These are phyloP conservation scores for Fusarium sp. DNA, from an alignment of 2,329 filamentous ascomycete species.

Conservation along the genomic window DNA sequence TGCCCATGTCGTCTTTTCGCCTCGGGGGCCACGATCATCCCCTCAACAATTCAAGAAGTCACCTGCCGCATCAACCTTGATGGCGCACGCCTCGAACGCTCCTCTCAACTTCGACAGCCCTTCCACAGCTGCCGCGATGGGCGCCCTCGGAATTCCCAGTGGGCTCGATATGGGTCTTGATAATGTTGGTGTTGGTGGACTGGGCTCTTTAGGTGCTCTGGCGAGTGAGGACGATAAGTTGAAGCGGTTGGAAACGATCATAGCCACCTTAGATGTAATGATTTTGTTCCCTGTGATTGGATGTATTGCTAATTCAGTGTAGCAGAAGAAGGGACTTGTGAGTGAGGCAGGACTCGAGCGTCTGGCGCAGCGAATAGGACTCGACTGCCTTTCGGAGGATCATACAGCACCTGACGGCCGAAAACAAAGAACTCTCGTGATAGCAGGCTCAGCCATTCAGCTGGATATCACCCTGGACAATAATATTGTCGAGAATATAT, in stretches of 20 bases:
- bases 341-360: constrained; percentile 81
- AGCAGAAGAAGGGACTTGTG: constrained; percentile 70
- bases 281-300: not conserved
- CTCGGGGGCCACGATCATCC: constrained; percentile 67
- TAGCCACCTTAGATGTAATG: constrained; percentile 63
- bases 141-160: constrained; percentile 62
- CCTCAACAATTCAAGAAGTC: constrained; percentile 75
- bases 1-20: constrained; percentile 69
- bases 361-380: constrained; percentile 73
- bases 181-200: constrained; percentile 61
- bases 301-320: constrained; percentile 10
- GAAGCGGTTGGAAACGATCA: constrained; percentile 65
- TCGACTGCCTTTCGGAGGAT: constrained; percentile 72
- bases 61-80: constrained; percentile 65
- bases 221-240: constrained; percentile 66
- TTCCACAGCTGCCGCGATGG: constrained; percentile 71
- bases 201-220: constrained; percentile 56
- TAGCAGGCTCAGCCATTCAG: constrained; percentile 70
- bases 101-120: constrained; percentile 73
- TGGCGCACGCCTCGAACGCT: constrained; percentile 58
- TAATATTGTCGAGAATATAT: constrained; percentile 71
- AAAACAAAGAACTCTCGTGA: constrained; percentile 67
- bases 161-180: constrained; percentile 66
- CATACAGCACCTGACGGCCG: constrained; percentile 59
- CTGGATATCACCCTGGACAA: constrained; percentile 72